phyloP scores from a whole-genome alignment of 1,139 yeast species.

The Candida sojae region DNA sequence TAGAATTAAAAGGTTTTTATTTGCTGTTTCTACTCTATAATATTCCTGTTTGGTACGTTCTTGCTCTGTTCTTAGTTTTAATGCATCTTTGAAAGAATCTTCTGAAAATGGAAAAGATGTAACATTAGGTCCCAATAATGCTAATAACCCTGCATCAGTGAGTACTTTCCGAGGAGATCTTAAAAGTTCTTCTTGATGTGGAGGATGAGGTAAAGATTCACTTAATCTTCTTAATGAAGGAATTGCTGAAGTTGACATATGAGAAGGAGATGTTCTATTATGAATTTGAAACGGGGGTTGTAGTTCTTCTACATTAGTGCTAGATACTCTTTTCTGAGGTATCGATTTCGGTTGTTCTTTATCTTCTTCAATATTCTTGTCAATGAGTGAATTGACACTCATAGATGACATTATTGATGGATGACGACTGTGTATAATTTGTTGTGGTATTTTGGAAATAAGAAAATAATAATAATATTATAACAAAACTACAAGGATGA shows the following conservation, averaged over 20 bases:
- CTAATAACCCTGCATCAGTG: slow-evolving; percentile 21
- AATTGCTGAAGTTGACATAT: slow-evolving; percentile 4
- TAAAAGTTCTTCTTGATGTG: slow-evolving; percentile 4
- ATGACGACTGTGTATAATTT: background rate
- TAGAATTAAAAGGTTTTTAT: slow-evolving; percentile 60
- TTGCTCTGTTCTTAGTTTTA: slow-evolving; percentile 70
- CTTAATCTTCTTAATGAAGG: slow-evolving; percentile 10
- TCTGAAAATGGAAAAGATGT: slow-evolving; percentile 63
- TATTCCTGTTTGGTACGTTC: slow-evolving; percentile 84
- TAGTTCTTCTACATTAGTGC: background rate
- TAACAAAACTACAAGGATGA: no score
- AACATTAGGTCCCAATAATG: slow-evolving; percentile 55
- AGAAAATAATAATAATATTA: background rate
- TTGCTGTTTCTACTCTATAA: slow-evolving; percentile 65
- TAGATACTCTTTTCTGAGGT: slow-evolving; percentile 5
- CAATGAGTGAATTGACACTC: slow-evolving; percentile 18
- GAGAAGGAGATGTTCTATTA: background rate
- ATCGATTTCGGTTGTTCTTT: slow-evolving; percentile 1
- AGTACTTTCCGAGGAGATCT: slow-evolving; percentile 6
- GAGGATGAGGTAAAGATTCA: slow-evolving; percentile 6
- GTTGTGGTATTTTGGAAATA: background rate
- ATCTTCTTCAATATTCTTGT: slow-evolving; percentile 8
- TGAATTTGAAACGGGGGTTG: slow-evolving; percentile 8
- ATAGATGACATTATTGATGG: slow-evolving; percentile 12
- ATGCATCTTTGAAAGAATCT: slow-evolving; percentile 59